These are phyloP conservation scores for Nymphaea thermarum DNA, from an alignment of 164 flowering plant species.

Conservation along the genomic window DNA sequence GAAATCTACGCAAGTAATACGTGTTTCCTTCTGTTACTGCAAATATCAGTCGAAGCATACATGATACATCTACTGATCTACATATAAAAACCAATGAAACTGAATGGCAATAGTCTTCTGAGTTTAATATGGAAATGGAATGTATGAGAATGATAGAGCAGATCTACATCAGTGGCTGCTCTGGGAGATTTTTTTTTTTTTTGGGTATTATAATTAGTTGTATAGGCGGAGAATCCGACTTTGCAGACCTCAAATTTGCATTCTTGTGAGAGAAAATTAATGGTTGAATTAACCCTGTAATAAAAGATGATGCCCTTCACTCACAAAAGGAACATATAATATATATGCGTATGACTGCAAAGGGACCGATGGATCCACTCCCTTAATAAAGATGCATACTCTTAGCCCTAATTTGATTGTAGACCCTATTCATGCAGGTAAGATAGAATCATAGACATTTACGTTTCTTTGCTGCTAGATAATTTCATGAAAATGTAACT, in stretches of 20 bases:
- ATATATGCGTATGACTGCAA: slow-evolving; percentile 86
- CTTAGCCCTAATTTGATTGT: slow-evolving; percentile 95
- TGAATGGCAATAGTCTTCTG: too few species aligned
- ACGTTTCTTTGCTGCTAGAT: too few species aligned
- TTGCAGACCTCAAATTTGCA: slow-evolving; percentile 82
- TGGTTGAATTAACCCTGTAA: slow-evolving; percentile 71
- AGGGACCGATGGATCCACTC: slow-evolving; percentile 92
- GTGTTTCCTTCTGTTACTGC: too few species aligned
- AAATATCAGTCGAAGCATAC: too few species aligned
- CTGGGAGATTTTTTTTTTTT: slow-evolving; percentile 72
- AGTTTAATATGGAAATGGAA: too few species aligned
- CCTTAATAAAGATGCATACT: slow-evolving; percentile 97
- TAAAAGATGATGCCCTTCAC: slow-evolving; percentile 86
- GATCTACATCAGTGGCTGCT: slow-evolving; percentile 80
- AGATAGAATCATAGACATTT: not conserved
- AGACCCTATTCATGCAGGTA: slow-evolving; percentile 97
- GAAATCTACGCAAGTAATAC: too few species aligned
- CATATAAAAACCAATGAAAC: too few species aligned
- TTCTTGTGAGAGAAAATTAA: slow-evolving; percentile 76
- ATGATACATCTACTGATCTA: too few species aligned
- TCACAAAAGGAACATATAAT: slow-evolving; percentile 58
- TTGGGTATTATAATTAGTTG: slow-evolving; percentile 85
- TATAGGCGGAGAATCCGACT: slow-evolving; percentile 93
- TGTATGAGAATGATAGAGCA: too few species aligned
- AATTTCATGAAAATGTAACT: not conserved